These are phyloP conservation scores for Nemania sp. DNA, from an alignment of 2,329 filamentous ascomycete genomes.

Conservation along the genomic window DNA sequence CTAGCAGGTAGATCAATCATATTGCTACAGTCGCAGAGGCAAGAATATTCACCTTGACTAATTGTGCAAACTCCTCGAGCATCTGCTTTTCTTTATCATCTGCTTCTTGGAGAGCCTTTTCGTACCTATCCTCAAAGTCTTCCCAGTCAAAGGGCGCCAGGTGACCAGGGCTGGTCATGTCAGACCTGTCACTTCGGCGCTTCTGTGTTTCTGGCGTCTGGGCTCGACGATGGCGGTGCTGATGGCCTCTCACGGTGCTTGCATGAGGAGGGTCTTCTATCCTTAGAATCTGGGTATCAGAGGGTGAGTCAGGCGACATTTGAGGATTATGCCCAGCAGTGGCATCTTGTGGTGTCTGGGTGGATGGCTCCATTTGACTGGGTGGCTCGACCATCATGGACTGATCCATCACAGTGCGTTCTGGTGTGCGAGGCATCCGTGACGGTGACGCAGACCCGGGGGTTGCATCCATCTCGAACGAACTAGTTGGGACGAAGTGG, in stretches of 20 bases:
- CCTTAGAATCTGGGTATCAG: conserved; percentile 25
- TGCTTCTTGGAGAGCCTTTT: conserved; percentile 64
- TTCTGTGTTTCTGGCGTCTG: conserved; percentile 45
- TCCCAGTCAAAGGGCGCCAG: conserved; percentile 73
- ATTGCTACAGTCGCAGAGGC: neutral
- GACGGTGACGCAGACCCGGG: conserved; percentile 32
- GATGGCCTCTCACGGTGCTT: conserved; percentile 21
- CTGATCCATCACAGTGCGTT: conserved; percentile 29
- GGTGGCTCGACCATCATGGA: conserved; percentile 40
- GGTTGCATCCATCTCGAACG: conserved; percentile 33
- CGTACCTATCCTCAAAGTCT: conserved; percentile 71
- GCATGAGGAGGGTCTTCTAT: conserved; percentile 23
- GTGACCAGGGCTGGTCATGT: conserved; percentile 50
- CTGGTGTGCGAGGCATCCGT: conserved; percentile 27
- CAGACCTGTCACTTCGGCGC: conserved; percentile 40
- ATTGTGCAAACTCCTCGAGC: conserved; percentile 65
- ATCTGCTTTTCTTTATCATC: conserved; percentile 66
- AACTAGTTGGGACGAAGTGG: neutral
- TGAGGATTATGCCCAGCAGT: conserved; percentile 32
- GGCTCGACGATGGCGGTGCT: conserved; percentile 33
- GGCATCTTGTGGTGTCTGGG: conserved; percentile 29
- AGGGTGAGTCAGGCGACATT: conserved; percentile 23
- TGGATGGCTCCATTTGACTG: conserved; percentile 30
- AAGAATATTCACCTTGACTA: conserved; percentile 61
- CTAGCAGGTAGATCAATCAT: conserved; percentile 47